Percentiles rank a stretch among this genome's conserved stretches.
Evolutionary conservation across 2,329 filamentous ascomycete genomes (phyloP).

Genomic region (Metarhizium humberi): DNA sequence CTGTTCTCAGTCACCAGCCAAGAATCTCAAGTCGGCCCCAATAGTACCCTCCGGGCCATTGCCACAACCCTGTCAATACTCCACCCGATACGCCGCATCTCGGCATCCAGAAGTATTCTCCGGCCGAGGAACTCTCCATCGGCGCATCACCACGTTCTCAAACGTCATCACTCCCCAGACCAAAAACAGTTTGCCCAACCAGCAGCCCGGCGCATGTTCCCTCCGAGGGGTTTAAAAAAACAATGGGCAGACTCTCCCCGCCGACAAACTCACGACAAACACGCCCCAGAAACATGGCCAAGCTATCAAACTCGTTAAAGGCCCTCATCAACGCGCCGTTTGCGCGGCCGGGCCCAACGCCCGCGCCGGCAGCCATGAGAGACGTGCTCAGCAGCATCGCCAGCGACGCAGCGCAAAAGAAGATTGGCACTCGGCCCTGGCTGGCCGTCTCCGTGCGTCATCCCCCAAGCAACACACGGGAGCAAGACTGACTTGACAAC

Average conservation of each 20-base stretch:
- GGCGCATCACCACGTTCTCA: not conserved
- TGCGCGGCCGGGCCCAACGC: slow-evolving; percentile 54
- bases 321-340: slow-evolving; percentile 63
- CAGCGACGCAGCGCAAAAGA: slow-evolving; percentile 49
- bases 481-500: no score
- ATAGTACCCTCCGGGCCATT: no score
- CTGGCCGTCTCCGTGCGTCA: slow-evolving; percentile 50
- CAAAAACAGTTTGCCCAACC: not conserved
- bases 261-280: not conserved
- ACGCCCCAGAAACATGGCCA: slow-evolving; percentile 47
- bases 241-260: not conserved
- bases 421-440: slow-evolving; percentile 57
- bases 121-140: not conserved
- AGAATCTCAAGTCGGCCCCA: no score
- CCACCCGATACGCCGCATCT: not conserved
- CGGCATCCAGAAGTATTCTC: slow-evolving; percentile 1
- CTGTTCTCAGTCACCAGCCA: no score
- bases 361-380: slow-evolving; percentile 53
- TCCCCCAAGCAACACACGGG: not conserved
- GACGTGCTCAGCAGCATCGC: slow-evolving; percentile 57
- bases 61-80: no score
- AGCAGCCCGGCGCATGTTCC: no score
- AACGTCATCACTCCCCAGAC: not conserved
- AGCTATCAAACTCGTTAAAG: slow-evolving; percentile 63
- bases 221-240: not conserved